Base-by-base conservation (phyloP, 192 early-diverging fungal species). In the Entomortierella lignicola region DNA sequence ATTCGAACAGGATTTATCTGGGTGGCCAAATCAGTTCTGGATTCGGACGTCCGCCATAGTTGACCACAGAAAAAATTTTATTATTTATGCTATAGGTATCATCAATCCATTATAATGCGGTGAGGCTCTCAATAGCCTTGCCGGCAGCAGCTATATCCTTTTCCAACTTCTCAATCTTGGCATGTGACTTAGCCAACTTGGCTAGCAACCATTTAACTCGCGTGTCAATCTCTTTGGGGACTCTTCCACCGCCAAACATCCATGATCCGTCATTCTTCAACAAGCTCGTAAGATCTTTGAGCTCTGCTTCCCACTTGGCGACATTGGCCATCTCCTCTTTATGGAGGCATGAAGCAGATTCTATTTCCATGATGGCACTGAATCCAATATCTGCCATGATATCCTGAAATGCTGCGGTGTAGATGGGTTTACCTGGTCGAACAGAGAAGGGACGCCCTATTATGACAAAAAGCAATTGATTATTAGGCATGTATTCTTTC, bases 341-440 rank as follows among this genome's bases (percentile, higher is more conserved):
- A 26, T 89, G 87, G 30, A 92, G 82, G n/a, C 82, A 77, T 31
- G 88, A 85, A 62, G 89, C 80, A 48, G 88, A 87, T 66, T 89
- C 83, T 13, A 94, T 81, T 12, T 92, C 85, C 98, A 99, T 97
- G 6, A 89, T 88, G 15, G 91, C 93, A 0, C 90, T 69, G 80
- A 95, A 93, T 1, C 89, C 87, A 25, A 62, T 51, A 59, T 97
- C 97, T 12, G 77, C 57, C 20, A 90, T 60, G 23, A 99, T 90
- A 20, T 89, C 81, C 21, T 77, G 57, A 82, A 97, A 99, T 12
- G 94, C 97, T 0, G 90, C 83, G 27, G 83, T 77, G 77, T 90
- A 96, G 6, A 99, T 86, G 2, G 96, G 98, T 25, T 94, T 91
- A 13, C 92, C 94, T 4, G 95, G 88, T 17, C 88, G 85, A 44